A percentile compares a stretch with the other conserved stretches of the same genome.
These are phyloP conservation scores for Kickxella alabastrina DNA, from an alignment of 192 early-diverging fungal species.

Conservation along the genomic window DNA sequence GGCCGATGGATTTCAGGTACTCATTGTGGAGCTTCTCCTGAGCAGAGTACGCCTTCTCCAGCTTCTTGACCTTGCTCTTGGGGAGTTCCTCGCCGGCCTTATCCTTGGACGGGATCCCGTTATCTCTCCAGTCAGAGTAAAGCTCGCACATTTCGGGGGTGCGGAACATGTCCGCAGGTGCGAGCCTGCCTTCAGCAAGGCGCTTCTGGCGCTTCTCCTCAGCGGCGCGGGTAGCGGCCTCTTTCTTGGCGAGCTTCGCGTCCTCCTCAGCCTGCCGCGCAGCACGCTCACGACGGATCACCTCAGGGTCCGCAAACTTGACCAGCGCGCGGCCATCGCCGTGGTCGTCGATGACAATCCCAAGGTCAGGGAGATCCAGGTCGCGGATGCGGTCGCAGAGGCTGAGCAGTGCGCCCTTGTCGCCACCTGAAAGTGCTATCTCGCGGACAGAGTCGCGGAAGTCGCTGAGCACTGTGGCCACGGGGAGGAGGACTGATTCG, in stretches of 20 bases:
- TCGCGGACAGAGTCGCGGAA: constrained; percentile 88
- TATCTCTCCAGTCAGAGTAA: constrained; percentile 76
- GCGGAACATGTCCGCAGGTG: constrained; percentile 83
- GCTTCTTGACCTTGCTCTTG: constrained; percentile 82
- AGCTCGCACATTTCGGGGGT: constrained; percentile 52
- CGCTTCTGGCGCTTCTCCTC: constrained; percentile 65
- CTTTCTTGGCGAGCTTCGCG: constrained; percentile 61
- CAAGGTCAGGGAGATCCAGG: constrained; percentile 79
- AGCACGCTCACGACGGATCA: constrained; percentile 63
- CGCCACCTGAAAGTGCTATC: constrained; percentile 56
- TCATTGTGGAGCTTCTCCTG: constrained; percentile 89
- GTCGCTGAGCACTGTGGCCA: constrained; percentile 70
- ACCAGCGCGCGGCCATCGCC: constrained; percentile 91
- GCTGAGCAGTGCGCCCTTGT: constrained; percentile 60
- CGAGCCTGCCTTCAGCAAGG: constrained; percentile 72
- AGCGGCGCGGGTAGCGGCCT: constrained; percentile 54
- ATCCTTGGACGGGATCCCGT: constrained; percentile 85
- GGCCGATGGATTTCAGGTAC: constrained; percentile 54
- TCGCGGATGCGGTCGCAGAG: constrained; percentile 89
- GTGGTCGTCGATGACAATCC: constrained; percentile 89
- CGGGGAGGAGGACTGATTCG: constrained; percentile 73
- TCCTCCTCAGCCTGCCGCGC: constrained; percentile 61
- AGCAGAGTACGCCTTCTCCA: constrained; percentile 77
- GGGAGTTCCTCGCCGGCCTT: constrained; percentile 76
- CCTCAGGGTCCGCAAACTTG: constrained; percentile 80